These are phyloP conservation scores for Angophora floribunda DNA, from an alignment of 345 rosid species.

Conservation along the genomic window DNA sequence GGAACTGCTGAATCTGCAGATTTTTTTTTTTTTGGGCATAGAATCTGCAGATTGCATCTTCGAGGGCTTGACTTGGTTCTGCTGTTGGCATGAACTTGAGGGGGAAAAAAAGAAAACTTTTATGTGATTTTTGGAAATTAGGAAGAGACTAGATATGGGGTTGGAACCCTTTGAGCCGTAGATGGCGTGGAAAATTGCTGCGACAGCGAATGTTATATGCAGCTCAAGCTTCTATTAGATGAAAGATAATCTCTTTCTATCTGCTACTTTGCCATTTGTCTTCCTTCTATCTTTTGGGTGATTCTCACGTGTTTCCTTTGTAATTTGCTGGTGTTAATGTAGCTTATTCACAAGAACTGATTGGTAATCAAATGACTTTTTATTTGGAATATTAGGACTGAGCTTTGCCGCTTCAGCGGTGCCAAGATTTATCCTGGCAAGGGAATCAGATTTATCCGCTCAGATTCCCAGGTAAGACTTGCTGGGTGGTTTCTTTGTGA, in stretches of 20 bases:
- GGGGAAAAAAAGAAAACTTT: neutral
- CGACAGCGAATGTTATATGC: neutral
- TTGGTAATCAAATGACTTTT: neutral
- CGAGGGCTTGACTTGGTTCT: neutral
- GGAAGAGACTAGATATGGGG: neutral
- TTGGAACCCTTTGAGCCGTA: neutral
- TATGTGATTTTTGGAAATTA: too few relatives aligned
- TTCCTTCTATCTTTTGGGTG: too few relatives aligned
- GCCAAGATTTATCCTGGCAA: conserved; percentile 67
- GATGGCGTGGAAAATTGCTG: neutral
- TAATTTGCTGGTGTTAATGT: neutral
- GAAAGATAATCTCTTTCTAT: neutral
- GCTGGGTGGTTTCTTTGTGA: neutral
- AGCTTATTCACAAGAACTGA: neutral
- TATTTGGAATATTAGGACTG: conserved; percentile 25
- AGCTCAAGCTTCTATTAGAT: neutral
- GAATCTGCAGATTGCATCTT: neutral
- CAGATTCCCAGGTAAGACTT: conserved; percentile 57
- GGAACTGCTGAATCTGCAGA: neutral
- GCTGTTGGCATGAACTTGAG: neutral
- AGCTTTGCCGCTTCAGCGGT: conserved; percentile 70
- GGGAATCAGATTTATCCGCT: conserved; percentile 62
- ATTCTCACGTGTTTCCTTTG: neutral
- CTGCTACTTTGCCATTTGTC: neutral
- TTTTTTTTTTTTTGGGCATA: too few relatives aligned